These are phyloP conservation scores for Nannizziopsis barbatae DNA, from an alignment of 2,329 filamentous ascomycete genomes.

Conservation along the genomic window DNA sequence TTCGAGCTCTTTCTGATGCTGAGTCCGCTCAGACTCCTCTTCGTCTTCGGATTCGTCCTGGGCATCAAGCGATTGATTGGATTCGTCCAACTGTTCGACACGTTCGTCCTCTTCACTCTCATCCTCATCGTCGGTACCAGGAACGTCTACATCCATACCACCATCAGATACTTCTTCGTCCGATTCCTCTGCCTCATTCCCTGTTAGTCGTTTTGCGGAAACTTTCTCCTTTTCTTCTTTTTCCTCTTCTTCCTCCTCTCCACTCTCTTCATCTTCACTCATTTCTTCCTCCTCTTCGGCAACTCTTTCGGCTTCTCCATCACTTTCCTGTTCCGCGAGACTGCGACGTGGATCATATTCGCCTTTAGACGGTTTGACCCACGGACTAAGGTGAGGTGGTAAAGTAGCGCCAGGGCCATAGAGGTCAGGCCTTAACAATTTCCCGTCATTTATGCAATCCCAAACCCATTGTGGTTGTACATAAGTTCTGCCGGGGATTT, in stretches of 20 bases:
- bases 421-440: slow-evolving; percentile 71
- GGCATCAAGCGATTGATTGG: slow-evolving; percentile 36
- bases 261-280: no score
- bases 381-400: slow-evolving; percentile 90
- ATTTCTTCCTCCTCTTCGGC: slow-evolving; percentile 46
- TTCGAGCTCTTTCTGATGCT: slow-evolving; percentile 81
- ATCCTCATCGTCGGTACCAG: slow-evolving; percentile 37
- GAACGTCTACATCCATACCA: slow-evolving; percentile 43
- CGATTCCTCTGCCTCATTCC: slow-evolving; percentile 38
- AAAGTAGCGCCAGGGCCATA: slow-evolving; percentile 84
- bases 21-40: slow-evolving; percentile 49
- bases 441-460: slow-evolving; percentile 90
- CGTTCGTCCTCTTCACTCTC: slow-evolving; percentile 38
- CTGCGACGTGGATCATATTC: slow-evolving; percentile 84
- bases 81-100: slow-evolving; percentile 38
- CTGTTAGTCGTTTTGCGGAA: slow-evolving; percentile 29
- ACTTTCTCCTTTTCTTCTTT: slow-evolving; percentile 33
- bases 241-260: slow-evolving; percentile 36
- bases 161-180: slow-evolving; percentile 35
- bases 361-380: slow-evolving; percentile 76
- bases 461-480: slow-evolving; percentile 97
- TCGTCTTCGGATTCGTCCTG: slow-evolving; percentile 49
- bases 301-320: slow-evolving; percentile 67
- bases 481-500: slow-evolving; percentile 84
- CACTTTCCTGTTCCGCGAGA: slow-evolving; percentile 76